phyloP scores from a whole-genome alignment of 176 grass and related monocot genomes.

The Ampelocalamus luodianensis region DNA sequence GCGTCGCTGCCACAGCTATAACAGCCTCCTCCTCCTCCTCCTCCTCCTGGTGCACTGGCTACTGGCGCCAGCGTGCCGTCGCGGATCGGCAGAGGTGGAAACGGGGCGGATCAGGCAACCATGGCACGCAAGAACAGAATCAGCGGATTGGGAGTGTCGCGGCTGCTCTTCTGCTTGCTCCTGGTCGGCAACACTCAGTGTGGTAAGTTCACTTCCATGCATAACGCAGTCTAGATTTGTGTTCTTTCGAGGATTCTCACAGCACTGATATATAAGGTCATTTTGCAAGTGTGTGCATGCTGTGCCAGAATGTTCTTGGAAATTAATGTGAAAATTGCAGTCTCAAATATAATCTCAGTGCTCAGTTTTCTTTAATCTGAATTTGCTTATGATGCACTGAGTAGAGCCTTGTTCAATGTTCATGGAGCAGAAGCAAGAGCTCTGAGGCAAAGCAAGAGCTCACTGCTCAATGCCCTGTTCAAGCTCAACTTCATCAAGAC shows the following conservation, averaged over 20 bases:
- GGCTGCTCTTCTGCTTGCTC: constrained; percentile 29
- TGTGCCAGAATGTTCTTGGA: background rate
- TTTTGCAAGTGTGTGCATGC: background rate
- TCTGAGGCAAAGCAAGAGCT: constrained; percentile 37
- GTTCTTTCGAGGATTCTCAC: background rate
- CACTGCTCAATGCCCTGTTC: constrained; percentile 51
- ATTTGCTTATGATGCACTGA: constrained; percentile 2
- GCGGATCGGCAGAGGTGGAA: background rate
- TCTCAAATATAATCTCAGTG: background rate
- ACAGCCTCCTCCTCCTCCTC: background rate
- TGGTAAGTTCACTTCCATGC: constrained; percentile 48
- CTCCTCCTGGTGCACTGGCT: background rate
- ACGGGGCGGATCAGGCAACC: background rate
- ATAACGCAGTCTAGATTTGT: background rate
- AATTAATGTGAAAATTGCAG: background rate
- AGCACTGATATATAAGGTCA: background rate
- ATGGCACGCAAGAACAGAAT: constrained; percentile 43
- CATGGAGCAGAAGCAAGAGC: constrained; percentile 61
- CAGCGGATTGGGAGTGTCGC: background rate
- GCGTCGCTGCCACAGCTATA: constrained; percentile 35
- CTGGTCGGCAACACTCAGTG: constrained; percentile 26
- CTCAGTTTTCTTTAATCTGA: background rate
- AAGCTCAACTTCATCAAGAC: constrained; percentile 55
- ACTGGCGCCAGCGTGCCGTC: constrained; percentile 25
- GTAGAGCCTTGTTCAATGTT: background rate